Conservation (phyloP, 73 alveolate species). For the Paramecium sexaurelia region DNA sequence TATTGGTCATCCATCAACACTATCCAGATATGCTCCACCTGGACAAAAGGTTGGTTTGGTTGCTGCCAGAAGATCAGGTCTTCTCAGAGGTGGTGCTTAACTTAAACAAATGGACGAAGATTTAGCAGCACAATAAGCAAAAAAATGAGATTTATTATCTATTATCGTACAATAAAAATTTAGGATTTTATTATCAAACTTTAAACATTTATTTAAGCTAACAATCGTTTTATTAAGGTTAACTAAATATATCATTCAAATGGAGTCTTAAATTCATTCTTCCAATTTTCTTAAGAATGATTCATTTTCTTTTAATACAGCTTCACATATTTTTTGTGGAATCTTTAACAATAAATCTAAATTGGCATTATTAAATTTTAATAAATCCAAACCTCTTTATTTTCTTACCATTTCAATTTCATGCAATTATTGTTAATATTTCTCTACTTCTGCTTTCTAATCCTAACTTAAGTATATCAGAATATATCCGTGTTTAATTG, state of each 20-base stretch:
- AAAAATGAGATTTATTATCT: constrained; percentile 25
- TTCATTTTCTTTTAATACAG: too few species aligned
- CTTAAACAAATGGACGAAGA: constrained; percentile 52
- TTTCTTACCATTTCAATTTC: background rate
- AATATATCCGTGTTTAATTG: background rate
- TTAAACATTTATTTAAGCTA: background rate
- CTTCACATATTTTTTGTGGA: too few species aligned
- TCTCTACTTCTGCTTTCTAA: background rate
- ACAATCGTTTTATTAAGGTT: too few species aligned
- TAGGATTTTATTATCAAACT: background rate
- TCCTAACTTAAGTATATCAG: background rate
- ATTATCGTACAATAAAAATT: constrained; percentile 13
- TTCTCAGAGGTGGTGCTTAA: constrained; percentile 82
- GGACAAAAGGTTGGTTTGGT: constrained; percentile 91
- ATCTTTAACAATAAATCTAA: too few species aligned
- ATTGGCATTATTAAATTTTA: too few species aligned
- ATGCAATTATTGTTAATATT: background rate
- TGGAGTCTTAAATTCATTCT: too few species aligned
- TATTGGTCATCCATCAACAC: constrained; percentile 89
- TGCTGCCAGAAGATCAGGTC: constrained; percentile 94
- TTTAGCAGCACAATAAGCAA: background rate
- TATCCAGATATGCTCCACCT: constrained; percentile 84
- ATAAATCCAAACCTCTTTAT: too few species aligned
- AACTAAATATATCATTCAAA: too few species aligned
- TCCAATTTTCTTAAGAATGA: too few species aligned